These are phyloP conservation scores for Hemisphaericaspora xylanilytica DNA, from an alignment of 1,139 yeast species.

Conservation along the genomic window DNA sequence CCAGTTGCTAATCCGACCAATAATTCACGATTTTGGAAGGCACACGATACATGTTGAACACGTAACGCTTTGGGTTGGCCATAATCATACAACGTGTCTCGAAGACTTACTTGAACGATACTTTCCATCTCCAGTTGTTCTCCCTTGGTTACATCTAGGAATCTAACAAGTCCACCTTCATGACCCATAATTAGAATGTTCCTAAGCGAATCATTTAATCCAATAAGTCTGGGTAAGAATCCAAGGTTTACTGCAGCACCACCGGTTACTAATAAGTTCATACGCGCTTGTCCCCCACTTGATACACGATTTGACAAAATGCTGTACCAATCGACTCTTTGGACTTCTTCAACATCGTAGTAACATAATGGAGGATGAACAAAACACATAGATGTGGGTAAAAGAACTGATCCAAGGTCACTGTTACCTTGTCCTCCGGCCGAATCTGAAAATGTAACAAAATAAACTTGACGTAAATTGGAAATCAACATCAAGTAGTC, in stretches of 20 bases:
- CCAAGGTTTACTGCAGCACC: slow-evolving; percentile 62
- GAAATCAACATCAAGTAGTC: slow-evolving; percentile 54
- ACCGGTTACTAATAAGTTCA: slow-evolving; percentile 56
- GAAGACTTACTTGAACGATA: slow-evolving; percentile 35
- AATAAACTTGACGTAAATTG: slow-evolving; percentile 50
- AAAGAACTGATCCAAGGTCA: slow-evolving; percentile 53
- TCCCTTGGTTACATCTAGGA: slow-evolving; percentile 80
- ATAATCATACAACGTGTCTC: slow-evolving; percentile 33
- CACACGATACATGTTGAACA: slow-evolving; percentile 64
- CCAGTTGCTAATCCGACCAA: slow-evolving; percentile 69
- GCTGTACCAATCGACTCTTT: slow-evolving; percentile 72
- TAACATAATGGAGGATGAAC: slow-evolving; percentile 70
- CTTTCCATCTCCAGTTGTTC: slow-evolving; percentile 62
- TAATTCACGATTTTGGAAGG: slow-evolving; percentile 75
- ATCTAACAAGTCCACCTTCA: slow-evolving; percentile 69
- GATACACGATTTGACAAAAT: slow-evolving; percentile 49
- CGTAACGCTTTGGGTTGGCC: slow-evolving; percentile 34
- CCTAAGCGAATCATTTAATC: slow-evolving; percentile 54
- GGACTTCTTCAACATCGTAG: slow-evolving; percentile 53
- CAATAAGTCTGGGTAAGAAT: slow-evolving; percentile 41
- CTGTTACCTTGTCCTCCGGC: slow-evolving; percentile 50
- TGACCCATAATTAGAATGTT: slow-evolving; percentile 80
- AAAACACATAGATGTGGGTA: slow-evolving; percentile 81
- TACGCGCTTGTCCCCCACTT: slow-evolving; percentile 39
- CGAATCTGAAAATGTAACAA: slow-evolving; percentile 26